Base-by-base conservation (phyloP, 805 yeast species). In the Yarrowia alimentaria region DNA sequence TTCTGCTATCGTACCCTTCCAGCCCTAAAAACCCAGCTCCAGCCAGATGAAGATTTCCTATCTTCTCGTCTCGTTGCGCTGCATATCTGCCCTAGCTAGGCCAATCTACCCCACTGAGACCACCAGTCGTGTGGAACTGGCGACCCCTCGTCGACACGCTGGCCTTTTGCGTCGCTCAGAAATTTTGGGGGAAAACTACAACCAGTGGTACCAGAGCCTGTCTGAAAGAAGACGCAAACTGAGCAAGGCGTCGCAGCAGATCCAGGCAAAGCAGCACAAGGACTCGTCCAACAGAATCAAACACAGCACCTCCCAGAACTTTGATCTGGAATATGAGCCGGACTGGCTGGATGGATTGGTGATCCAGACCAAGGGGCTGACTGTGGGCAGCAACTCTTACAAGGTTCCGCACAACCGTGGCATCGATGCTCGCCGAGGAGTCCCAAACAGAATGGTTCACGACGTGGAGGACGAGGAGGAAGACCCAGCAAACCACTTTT, bases 181-280 rank as follows among this genome's bases (percentile, higher is more conserved):
- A 24, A 3, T 30, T 1, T 8, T 16, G 1, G 47, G 28, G 24
- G 47, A 40, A 14, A 28, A 11, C 47, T 40, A 40, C 33, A 28
- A 40, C 47, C 33, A 26, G 33, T 40, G 47, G 47, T 40, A 40
- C 25, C 47, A 40, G 33, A 40, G 33, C n/a, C 32, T 40, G 47
- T 19, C 30, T 13, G 47, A 40, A 18, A 32, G 47, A 9, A 17
- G 33, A 10, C 33, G 25, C 19, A 40, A 28, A 33, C 32, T 40
- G 17, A 28, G 19, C 19, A 18, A 22, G 56, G 74, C 85, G 43
- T 79, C 86, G 3, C 77, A 76, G 62, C 87, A 86, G 12, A 74
- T 88, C 29, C 59, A 64, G 2, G 84, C 85, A 32, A 62, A 71
- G n/a, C 82, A 78, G 19, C 71, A 88, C 64, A 61, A 63, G 38